Conservation (phyloP, 768 basidiomycete species). For the Cubamyces lactineus region DNA sequence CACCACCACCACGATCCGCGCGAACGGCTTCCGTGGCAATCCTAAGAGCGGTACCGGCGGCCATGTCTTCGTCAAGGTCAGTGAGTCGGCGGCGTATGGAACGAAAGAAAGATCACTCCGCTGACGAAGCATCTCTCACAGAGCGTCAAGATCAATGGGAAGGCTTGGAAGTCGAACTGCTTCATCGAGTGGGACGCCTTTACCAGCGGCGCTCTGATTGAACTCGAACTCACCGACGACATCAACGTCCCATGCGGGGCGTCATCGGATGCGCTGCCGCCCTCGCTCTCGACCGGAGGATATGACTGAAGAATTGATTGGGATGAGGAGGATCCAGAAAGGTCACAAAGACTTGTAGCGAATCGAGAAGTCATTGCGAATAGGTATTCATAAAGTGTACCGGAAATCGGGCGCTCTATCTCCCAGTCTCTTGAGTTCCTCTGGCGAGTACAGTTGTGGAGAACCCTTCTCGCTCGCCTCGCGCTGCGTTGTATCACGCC, state of each 20-base stretch:
- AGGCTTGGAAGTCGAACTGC: constrained; percentile 63
- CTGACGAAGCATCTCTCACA: constrained; percentile 25
- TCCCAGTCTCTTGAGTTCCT: constrained; percentile 46
- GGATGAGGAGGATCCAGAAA: background rate
- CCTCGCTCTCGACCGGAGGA: constrained; percentile 68
- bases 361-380: too few species aligned
- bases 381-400: background rate
- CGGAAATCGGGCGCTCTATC: constrained; percentile 66
- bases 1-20: constrained; percentile 56
- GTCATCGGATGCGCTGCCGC: constrained; percentile 51
- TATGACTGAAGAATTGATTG: constrained; percentile 31
- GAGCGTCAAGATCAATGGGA: constrained; percentile 61
- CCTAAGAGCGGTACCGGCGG: constrained; percentile 54
- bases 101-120: background rate
- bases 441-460: constrained; percentile 18
- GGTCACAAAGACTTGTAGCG: too few species aligned
- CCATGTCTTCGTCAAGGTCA: constrained; percentile 60
- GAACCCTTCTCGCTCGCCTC: constrained; percentile 27
- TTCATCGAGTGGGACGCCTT: constrained; percentile 72
- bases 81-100: constrained; percentile 13
- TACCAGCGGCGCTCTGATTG: constrained; percentile 51
- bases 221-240: constrained; percentile 57
- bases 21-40: constrained; percentile 55
- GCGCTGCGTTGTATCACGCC: constrained; percentile 50
- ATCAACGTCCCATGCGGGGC: constrained; percentile 56